Evolutionary conservation across 1,284 basidiomycete genomes (phyloP).

Genomic region (Pseudozyma hubeiensis): DNA sequence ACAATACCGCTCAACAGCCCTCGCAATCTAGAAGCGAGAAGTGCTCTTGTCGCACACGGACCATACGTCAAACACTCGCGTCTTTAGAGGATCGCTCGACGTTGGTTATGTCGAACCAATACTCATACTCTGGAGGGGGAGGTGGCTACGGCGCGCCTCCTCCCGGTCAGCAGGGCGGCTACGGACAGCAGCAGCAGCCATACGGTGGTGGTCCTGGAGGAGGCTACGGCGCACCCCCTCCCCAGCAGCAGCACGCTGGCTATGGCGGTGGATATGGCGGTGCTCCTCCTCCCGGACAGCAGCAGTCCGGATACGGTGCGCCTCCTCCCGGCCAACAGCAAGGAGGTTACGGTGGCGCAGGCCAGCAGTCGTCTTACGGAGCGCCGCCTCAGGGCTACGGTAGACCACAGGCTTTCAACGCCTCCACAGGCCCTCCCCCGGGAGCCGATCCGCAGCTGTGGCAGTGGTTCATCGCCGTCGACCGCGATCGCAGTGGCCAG

Average conservation of each 20-base stretch:
- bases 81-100: no score
- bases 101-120: conserved; percentile 48
- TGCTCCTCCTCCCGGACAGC: conserved; percentile 30
- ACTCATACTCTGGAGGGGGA: conserved; percentile 43
- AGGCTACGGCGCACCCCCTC: conserved; percentile 32
- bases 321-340: conserved; percentile 28
- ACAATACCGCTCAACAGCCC: no score
- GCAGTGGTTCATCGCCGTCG: conserved; percentile 62
- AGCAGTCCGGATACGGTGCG: conserved; percentile 32
- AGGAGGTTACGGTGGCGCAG: conserved; percentile 21
- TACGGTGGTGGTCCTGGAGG: conserved; percentile 24
- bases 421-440: conserved; percentile 52
- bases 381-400: conserved; percentile 15
- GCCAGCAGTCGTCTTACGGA: conserved; percentile 20
- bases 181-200: conserved; percentile 31
- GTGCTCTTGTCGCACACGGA: no score
- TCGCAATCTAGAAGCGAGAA: no score
- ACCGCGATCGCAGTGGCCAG: conserved; percentile 54
- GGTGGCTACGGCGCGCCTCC: conserved; percentile 47
- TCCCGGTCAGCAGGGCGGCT: conserved; percentile 35
- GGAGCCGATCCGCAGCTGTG: conserved; percentile 64
- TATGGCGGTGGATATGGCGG: conserved; percentile 44
- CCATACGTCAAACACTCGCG: no score
- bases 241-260: conserved; percentile 20
- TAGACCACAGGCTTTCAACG: conserved; percentile 48